A percentile compares a stretch with the other conserved stretches of the same genome.
Evolutionary conservation across 495 filamentous ascomycete genomes (phyloP).

Genomic region (Platismatia glauca): DNA sequence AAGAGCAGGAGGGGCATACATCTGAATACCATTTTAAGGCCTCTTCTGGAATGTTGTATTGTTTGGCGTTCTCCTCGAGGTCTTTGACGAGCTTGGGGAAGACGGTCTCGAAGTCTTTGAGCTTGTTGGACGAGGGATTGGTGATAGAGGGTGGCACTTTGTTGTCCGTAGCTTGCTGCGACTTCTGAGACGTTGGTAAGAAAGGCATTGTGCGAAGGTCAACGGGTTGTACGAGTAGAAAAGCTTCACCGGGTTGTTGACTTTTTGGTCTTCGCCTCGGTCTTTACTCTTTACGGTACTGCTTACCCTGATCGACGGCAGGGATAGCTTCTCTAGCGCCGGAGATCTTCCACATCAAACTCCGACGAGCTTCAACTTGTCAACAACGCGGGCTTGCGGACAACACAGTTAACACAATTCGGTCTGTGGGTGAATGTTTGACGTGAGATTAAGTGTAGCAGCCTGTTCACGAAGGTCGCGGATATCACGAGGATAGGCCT

Average conservation of each 20-base stretch:
- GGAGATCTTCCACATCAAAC: neutral
- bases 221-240: neutral
- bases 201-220: neutral
- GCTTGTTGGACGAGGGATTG: conserved; percentile 32
- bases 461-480: neutral
- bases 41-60: conserved; percentile 73
- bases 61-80: conserved; percentile 61
- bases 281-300: too few species aligned
- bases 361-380: neutral
- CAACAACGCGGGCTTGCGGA: neutral
- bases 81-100: conserved; percentile 75
- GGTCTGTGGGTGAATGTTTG: neutral
- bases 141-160: conserved; percentile 18
- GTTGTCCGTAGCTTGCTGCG: neutral
- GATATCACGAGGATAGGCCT: neutral
- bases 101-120: conserved; percentile 78
- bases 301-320: neutral
- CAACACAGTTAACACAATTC: neutral
- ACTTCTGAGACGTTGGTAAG: neutral
- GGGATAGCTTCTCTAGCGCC: neutral
- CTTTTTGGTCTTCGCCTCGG: too few species aligned
- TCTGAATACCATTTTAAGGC: conserved; percentile 81
- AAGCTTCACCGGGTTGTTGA: too few species aligned
- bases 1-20: conserved; percentile 39
- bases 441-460: neutral